Conservation (phyloP, 1,284 basidiomycete genomes). For the Marasmius oreades region DNA sequence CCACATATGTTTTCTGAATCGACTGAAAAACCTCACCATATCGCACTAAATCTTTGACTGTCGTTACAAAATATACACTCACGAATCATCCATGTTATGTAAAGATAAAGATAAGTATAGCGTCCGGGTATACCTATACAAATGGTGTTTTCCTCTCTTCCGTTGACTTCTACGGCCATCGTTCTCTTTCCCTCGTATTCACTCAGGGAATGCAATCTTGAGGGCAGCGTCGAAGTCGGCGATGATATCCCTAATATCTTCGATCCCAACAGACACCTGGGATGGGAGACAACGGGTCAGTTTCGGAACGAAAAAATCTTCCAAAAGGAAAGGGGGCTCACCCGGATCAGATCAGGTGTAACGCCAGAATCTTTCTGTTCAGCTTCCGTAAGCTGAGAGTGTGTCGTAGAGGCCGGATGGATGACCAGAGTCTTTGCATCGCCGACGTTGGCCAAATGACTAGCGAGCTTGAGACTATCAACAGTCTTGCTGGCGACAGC, state of each 20-base stretch:
- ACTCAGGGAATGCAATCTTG: conserved; percentile 24
- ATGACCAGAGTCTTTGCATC: conserved; percentile 83
- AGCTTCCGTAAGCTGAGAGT: conserved; percentile 69
- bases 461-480: conserved; percentile 73
- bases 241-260: conserved; percentile 82
- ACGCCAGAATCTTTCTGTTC: conserved; percentile 75
- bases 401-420: conserved; percentile 83
- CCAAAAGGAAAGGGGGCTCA: conserved; percentile 29
- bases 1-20: too few species aligned
- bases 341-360: conserved; percentile 76
- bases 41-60: too few species aligned
- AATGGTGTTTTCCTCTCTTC: background rate
- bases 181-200: background rate
- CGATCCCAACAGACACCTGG: conserved; percentile 65
- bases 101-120: too few species aligned
- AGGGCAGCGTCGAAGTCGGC: conserved; percentile 76
- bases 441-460: conserved; percentile 76
- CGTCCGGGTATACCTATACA: too few species aligned
- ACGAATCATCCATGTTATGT: too few species aligned
- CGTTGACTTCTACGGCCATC: background rate
- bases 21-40: too few species aligned
- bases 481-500: conserved; percentile 64
- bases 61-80: too few species aligned
- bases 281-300: too few species aligned
- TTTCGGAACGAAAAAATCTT: too few species aligned